phyloP scores from a whole-genome alignment of 371 early-diverging fungal genomes.

The Paraphysoderma sedebokerense region DNA sequence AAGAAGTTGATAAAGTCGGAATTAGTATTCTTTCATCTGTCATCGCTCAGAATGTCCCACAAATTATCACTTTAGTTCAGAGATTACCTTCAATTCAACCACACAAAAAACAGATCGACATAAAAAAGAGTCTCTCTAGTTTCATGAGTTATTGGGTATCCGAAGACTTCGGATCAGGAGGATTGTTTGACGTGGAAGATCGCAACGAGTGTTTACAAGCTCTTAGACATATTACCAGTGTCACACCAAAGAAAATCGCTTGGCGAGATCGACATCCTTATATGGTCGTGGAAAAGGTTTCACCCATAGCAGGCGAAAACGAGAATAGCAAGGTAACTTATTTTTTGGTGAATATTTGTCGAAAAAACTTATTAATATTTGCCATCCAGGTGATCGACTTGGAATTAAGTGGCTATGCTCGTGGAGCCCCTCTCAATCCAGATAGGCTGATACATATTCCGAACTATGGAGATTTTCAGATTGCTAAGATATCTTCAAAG shows the following conservation, averaged over 20 bases:
- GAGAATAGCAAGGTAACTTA: neutral
- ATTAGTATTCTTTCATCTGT: slow-evolving; percentile 57
- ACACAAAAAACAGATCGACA: slow-evolving; percentile 45
- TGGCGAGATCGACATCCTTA: slow-evolving; percentile 87
- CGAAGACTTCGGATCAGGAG: slow-evolving; percentile 47
- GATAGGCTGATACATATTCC: slow-evolving; percentile 81
- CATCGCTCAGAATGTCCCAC: slow-evolving; percentile 71
- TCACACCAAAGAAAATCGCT: slow-evolving; percentile 50
- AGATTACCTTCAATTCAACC: slow-evolving; percentile 37
- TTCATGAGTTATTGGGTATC: slow-evolving; percentile 80
- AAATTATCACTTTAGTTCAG: slow-evolving; percentile 48
- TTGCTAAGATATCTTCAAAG: slow-evolving; percentile 34
- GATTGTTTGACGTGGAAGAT: slow-evolving; percentile 43
- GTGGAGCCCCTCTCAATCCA: slow-evolving; percentile 58
- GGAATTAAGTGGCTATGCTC: slow-evolving; percentile 62
- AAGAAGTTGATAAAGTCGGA: slow-evolving; percentile 85
- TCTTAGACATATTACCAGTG: slow-evolving; percentile 46
- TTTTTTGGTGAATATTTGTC: neutral
- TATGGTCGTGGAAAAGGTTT: slow-evolving; percentile 56
- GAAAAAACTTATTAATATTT: neutral
- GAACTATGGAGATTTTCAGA: slow-evolving; percentile 78
- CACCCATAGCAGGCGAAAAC: slow-evolving; percentile 20
- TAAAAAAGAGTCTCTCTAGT: slow-evolving; percentile 61
- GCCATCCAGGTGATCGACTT: slow-evolving; percentile 35
- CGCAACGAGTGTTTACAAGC: slow-evolving; percentile 15